Conservation (phyloP, 805 yeast species). For the Wickerhamia fluorescens region DNA sequence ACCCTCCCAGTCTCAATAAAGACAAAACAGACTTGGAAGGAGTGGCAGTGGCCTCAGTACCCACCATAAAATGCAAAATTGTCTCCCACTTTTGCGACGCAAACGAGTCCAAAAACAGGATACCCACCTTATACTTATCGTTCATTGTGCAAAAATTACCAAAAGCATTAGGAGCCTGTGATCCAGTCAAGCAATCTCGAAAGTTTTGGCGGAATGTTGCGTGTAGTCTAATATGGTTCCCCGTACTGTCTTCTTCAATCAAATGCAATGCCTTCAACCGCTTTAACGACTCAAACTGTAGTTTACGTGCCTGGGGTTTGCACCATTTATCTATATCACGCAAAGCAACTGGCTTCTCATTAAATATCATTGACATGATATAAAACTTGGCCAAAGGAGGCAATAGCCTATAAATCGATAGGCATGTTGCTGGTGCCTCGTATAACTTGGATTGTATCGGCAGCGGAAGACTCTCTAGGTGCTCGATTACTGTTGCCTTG, state of each 20-base stretch:
- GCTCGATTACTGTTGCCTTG: conserved; percentile 75
- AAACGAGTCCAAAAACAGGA: conserved; percentile 67
- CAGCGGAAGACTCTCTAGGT: conserved; percentile 84
- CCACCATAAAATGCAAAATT: conserved; percentile 95
- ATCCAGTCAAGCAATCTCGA: conserved; percentile 80
- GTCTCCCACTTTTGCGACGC: conserved; percentile 91
- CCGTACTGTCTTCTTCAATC: conserved; percentile 51
- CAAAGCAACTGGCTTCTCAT: conserved; percentile 63
- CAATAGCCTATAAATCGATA: conserved; percentile 83
- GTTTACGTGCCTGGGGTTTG: conserved; percentile 47
- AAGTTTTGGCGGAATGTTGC: conserved; percentile 70
- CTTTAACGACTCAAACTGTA: conserved; percentile 72
- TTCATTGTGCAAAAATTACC: conserved; percentile 59
- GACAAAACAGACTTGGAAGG: conserved; percentile 82
- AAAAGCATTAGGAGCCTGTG: conserved; percentile 57
- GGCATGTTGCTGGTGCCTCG: conserved; percentile 82
- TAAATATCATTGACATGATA: conserved; percentile 80
- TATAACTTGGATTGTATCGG: conserved; percentile 77
- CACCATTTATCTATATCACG: conserved; percentile 73
- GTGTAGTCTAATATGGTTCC: conserved; percentile 49
- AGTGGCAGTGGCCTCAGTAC: conserved; percentile 61
- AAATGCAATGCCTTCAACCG: conserved; percentile 71
- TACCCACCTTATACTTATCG: conserved; percentile 51
- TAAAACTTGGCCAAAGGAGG: conserved; percentile 88
- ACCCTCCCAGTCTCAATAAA: conserved; percentile 68